phyloP scores from a whole-genome alignment of 2,329 filamentous ascomycete species.

The Arachnomyces sp. region DNA sequence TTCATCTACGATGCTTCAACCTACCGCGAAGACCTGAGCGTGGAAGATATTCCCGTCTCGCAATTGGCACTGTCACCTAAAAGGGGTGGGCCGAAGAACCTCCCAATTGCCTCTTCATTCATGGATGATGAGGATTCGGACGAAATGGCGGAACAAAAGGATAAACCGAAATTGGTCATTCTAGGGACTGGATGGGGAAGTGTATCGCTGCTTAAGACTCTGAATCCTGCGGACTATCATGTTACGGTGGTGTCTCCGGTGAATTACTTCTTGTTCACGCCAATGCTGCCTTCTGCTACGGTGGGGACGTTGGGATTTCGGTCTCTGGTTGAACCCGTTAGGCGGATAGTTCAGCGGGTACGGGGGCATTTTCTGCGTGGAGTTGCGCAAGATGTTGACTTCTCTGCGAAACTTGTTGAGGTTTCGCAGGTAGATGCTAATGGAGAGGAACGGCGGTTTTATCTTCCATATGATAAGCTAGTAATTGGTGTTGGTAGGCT shows the following conservation, averaged over 20 bases:
- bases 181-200: constrained; percentile 93
- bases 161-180: constrained; percentile 88
- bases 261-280: constrained; percentile 97
- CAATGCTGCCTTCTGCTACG: constrained; percentile 93
- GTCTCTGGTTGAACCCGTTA: constrained; percentile 85
- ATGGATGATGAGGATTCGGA: constrained; percentile 81
- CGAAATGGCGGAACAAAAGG: constrained; percentile 60
- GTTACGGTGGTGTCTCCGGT: constrained; percentile 89
- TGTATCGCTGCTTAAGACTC: constrained; percentile 79
- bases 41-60: constrained; percentile 72
- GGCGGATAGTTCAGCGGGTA: constrained; percentile 68
- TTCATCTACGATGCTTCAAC: constrained; percentile 92
- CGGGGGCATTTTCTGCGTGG: constrained; percentile 86
- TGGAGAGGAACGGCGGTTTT: constrained; percentile 74
- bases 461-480: constrained; percentile 94
- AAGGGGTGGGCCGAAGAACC: constrained; percentile 83
- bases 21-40: constrained; percentile 63
- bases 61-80: constrained; percentile 71
- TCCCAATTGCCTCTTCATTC: constrained; percentile 79
- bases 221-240: constrained; percentile 88
- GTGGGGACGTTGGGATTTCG: constrained; percentile 89
- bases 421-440: constrained; percentile 62
- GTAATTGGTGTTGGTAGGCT: constrained; percentile 69
- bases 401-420: constrained; percentile 84
- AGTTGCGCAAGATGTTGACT: constrained; percentile 79